Base-by-base conservation (phyloP, 23 red algal species). In the Chondrus crispus region DNA sequence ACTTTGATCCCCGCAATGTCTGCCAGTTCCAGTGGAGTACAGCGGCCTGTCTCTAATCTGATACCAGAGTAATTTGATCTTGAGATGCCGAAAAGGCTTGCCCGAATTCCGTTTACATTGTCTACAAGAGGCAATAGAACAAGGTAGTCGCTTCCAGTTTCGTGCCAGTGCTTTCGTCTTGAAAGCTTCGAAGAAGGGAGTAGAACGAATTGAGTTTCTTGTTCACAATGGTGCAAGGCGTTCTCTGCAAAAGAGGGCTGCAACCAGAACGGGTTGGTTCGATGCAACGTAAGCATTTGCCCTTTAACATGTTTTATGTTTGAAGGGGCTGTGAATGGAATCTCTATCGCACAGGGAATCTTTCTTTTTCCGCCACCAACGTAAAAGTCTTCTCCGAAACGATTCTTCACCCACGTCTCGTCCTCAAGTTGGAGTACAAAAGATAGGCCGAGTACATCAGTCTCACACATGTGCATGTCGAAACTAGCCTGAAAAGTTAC, bases 221-320 rank as follows among this genome's bases (percentile, higher is more conserved):
- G 80, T 43, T 58, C 49, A 8, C 73, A 62, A 53, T 71, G 48
- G 42, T 37, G 60, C 22, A 86, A 29, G 6, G 41, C 4, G 2
- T 28, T 16, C n/a, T n/a, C n/a, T 12, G 45, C 71, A 14, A 93
- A 71, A 9, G 53, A 11, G 4, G 90, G 90, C 12, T 58, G 62
- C 16, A 93, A 42, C 90, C 90, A 93, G 52, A 93, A 93, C 16
- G 90, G 90, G 66, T 84, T 93, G 18, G 60, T 55, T 24, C 80
- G 62, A 68, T 93, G 79, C 14, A 93, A 78, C 16, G 55, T 75
- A 19, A 86, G 44, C 35, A 58, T 79, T 2, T 47, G 49, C 2
- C 13, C 28, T 14, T 73, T 46, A n/a, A 33, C 82, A 39, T 28
- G n/a, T 3, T 6, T 37, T 11, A 12, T 1, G 66, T 43, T 43